These are phyloP conservation scores for Isabelozyma gotoi DNA, from an alignment of 805 yeast species.

Conservation along the genomic window DNA sequence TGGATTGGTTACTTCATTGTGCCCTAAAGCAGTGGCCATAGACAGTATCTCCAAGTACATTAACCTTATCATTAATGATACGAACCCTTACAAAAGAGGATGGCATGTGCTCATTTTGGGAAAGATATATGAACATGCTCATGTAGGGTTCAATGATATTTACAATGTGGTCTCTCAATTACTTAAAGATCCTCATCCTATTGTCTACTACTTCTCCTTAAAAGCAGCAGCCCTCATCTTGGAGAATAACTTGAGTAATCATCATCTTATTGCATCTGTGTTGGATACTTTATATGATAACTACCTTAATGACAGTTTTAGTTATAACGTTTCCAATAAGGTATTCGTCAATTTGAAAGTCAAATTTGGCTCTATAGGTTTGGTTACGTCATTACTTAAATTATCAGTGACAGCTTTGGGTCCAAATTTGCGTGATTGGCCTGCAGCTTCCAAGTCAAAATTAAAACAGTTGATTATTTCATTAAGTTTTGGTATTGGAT, in stretches of 20 bases:
- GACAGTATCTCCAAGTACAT: slow-evolving; percentile 29
- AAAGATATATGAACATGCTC: slow-evolving; percentile 25
- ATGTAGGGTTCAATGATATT: slow-evolving; percentile 38
- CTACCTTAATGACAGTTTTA: slow-evolving; percentile 36
- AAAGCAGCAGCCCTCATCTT: slow-evolving; percentile 57
- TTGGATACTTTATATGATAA: slow-evolving; percentile 24
- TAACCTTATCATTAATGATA: slow-evolving; percentile 62
- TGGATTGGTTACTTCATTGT: slow-evolving; percentile 45
- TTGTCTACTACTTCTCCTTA: slow-evolving; percentile 73
- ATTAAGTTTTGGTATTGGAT: slow-evolving; percentile 32
- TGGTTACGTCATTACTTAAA: slow-evolving; percentile 24
- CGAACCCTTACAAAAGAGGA: slow-evolving; percentile 64
- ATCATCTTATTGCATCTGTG: slow-evolving; percentile 42
- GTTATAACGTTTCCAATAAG: slow-evolving; percentile 34
- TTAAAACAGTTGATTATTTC: slow-evolving; percentile 27
- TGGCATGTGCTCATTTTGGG: slow-evolving; percentile 27
- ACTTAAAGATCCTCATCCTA: slow-evolving; percentile 78
- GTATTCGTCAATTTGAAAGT: slow-evolving; percentile 34
- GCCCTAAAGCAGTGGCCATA: slow-evolving; percentile 13
- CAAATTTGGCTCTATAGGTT: slow-evolving; percentile 27
- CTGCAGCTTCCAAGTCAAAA: slow-evolving; percentile 14
- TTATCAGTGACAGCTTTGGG: slow-evolving; percentile 36
- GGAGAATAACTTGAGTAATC: slow-evolving; percentile 52
- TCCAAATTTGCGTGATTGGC: slow-evolving; percentile 30
- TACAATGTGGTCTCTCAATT: slow-evolving; percentile 60